Percentiles rank a stretch among this genome's conserved stretches.
phyloP scores from a whole-genome alignment of 805 yeast genomes.

The Tanozyma kutaoensis region DNA sequence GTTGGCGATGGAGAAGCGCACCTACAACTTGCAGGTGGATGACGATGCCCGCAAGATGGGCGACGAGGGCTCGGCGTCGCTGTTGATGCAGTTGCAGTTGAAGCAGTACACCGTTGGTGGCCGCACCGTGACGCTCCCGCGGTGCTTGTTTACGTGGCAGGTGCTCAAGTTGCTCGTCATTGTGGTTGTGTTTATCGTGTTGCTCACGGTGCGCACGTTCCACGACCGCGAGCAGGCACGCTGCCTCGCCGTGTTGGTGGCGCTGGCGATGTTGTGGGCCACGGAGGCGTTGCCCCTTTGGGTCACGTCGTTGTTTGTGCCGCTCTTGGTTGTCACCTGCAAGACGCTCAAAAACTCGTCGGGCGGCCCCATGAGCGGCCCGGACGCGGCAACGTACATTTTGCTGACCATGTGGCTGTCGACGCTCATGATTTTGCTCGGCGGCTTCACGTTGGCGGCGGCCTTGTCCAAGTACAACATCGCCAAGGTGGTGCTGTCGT shows the following conservation, averaged over 20 bases:
- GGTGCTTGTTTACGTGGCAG: conserved; percentile 28
- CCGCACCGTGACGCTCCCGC: conserved; percentile 23
- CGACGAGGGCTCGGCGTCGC: too few species aligned
- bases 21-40: too few species aligned
- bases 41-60: too few species aligned
- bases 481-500: conserved; percentile 76
- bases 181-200: conserved; percentile 27
- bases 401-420: conserved; percentile 92
- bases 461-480: conserved; percentile 85
- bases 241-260: conserved; percentile 67
- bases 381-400: conserved; percentile 66
- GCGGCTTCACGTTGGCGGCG: conserved; percentile 93
- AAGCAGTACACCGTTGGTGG: too few species aligned
- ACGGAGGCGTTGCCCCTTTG: conserved; percentile 89
- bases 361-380: conserved; percentile 36
- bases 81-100: too few species aligned
- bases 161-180: conserved; percentile 33
- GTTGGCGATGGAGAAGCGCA: conserved; percentile 35
- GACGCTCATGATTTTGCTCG: conserved; percentile 76
- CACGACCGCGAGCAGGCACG: conserved; percentile 21
- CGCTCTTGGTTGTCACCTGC: conserved; percentile 63
- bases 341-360: conserved; percentile 45
- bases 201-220: conserved; percentile 18
- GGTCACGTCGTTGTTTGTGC: conserved; percentile 76
- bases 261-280: conserved; percentile 88